Evolutionary conservation across 2,329 filamentous ascomycete species (phyloP).

Genomic region (Monilinia vaccinii-corymbosi): DNA sequence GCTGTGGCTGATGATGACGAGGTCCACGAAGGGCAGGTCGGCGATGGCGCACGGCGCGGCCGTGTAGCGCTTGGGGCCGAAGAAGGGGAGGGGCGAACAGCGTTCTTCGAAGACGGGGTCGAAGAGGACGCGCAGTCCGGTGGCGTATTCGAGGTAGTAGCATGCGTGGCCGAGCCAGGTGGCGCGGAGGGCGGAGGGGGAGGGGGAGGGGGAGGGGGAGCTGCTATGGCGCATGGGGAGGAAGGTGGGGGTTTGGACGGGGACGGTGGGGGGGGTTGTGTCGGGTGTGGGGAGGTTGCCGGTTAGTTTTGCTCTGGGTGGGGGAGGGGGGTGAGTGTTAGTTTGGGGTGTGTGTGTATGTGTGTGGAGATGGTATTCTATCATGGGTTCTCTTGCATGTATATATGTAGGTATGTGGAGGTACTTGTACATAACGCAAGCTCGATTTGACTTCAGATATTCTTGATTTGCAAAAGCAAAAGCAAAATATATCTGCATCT

Average conservation of each 20-base stretch:
- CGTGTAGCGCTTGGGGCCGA: slow-evolving; percentile 72
- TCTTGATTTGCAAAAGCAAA: no score
- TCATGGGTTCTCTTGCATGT: no score
- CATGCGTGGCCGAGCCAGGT: slow-evolving; percentile 96
- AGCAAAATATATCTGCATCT: no score
- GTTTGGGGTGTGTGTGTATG: not conserved
- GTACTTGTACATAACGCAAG: no score
- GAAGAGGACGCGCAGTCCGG: slow-evolving; percentile 79
- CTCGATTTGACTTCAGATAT: no score
- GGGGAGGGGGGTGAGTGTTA: not conserved
- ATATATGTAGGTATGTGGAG: no score
- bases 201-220: no score
- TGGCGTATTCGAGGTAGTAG: slow-evolving; percentile 84
- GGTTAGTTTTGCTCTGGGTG: slow-evolving; percentile 12
- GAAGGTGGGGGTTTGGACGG: slow-evolving; percentile 48
- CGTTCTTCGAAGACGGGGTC: slow-evolving; percentile 88
- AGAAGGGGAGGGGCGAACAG: slow-evolving; percentile 65
- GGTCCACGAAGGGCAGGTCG: slow-evolving; percentile 69
- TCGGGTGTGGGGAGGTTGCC: slow-evolving; percentile 36
- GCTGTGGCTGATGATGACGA: slow-evolving; percentile 45
- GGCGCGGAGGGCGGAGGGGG: slow-evolving; percentile 54
- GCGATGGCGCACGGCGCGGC: slow-evolving; percentile 64
- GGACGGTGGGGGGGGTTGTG: slow-evolving; percentile 52
- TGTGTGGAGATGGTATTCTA: no score
- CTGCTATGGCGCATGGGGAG: slow-evolving; percentile 44